phyloP scores from a whole-genome alignment of 73 alveolate species.

The Paramecium octaurelia region DNA sequence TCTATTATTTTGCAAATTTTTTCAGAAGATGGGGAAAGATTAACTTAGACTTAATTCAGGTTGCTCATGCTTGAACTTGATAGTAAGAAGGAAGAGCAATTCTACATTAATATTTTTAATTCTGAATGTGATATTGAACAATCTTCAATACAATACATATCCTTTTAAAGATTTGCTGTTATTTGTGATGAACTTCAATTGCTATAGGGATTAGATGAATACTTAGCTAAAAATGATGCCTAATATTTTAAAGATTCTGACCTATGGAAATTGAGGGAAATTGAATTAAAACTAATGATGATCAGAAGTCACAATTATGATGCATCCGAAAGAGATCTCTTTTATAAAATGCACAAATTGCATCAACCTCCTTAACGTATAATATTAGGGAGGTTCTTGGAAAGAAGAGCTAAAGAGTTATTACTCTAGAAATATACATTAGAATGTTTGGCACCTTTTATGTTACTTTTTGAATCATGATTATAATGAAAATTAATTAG shows the following conservation, averaged over 20 bases:
- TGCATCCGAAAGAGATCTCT: slow-evolving; percentile 23
- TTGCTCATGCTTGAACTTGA: background rate
- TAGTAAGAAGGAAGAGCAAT: background rate
- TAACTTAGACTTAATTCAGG: background rate
- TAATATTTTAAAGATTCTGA: background rate
- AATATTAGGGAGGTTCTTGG: slow-evolving; percentile 32
- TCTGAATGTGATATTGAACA: slow-evolving; percentile 22
- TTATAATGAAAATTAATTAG: background rate
- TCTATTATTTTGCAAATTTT: background rate
- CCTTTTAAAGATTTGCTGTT: background rate
- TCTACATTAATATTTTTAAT: background rate
- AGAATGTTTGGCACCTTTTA: slow-evolving; percentile 36
- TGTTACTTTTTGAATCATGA: slow-evolving; percentile 23
- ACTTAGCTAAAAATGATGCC: background rate
- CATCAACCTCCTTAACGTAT: background rate
- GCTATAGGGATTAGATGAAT: background rate
- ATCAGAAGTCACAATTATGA: slow-evolving; percentile 36
- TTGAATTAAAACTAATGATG: slow-evolving; percentile 8
- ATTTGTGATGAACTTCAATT: slow-evolving; percentile 16
- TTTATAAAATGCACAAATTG: slow-evolving; percentile 14
- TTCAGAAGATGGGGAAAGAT: background rate
- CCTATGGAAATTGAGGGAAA: slow-evolving; percentile 38
- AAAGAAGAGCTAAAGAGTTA: slow-evolving; percentile 48
- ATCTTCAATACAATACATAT: background rate
- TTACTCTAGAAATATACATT: background rate